A percentile compares a stretch with the other conserved stretches of the same genome.
phyloP scores from a whole-genome alignment of 2,329 filamentous ascomycete species.

The Epicoccum nigrum region DNA sequence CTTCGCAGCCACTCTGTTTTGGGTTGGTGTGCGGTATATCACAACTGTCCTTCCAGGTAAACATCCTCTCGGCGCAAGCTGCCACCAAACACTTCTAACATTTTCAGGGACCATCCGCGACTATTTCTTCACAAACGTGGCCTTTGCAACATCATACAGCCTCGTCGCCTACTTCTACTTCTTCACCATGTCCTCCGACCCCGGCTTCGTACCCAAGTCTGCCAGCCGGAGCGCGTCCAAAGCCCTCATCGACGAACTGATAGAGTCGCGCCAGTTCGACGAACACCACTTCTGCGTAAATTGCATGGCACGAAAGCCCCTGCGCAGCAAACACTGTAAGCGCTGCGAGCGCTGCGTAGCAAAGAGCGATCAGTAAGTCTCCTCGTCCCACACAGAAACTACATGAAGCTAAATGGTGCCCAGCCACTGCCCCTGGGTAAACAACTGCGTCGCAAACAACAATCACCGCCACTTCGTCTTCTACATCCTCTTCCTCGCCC shows the following conservation, averaged over 20 bases:
- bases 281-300: constrained; percentile 91
- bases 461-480: constrained; percentile 96
- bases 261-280: constrained; percentile 87
- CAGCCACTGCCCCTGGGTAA: constrained; percentile 96
- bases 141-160: constrained; percentile 69
- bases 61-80: constrained; percentile 32
- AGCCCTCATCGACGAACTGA: constrained; percentile 83
- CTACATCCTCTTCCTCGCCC: constrained; percentile 79
- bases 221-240: constrained; percentile 89
- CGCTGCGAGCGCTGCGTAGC: constrained; percentile 91
- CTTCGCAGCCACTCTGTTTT: constrained; percentile 85
- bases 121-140: constrained; percentile 77
- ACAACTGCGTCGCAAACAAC: constrained; percentile 94
- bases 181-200: constrained; percentile 84
- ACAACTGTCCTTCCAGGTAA: constrained; percentile 74
- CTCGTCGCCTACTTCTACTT: constrained; percentile 86
- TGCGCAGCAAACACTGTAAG: constrained; percentile 95
- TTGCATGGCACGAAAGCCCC: constrained; percentile 91
- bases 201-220: constrained; percentile 90
- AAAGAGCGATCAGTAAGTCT: constrained; percentile 94
- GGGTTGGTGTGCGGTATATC: constrained; percentile 78
- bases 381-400: background rate
- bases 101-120: constrained; percentile 66
- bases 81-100: constrained; percentile 35
- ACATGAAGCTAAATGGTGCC: constrained; percentile 22